phyloP scores from a whole-genome alignment of 768 basidiomycete genomes.

The Scleroderma bovista region DNA sequence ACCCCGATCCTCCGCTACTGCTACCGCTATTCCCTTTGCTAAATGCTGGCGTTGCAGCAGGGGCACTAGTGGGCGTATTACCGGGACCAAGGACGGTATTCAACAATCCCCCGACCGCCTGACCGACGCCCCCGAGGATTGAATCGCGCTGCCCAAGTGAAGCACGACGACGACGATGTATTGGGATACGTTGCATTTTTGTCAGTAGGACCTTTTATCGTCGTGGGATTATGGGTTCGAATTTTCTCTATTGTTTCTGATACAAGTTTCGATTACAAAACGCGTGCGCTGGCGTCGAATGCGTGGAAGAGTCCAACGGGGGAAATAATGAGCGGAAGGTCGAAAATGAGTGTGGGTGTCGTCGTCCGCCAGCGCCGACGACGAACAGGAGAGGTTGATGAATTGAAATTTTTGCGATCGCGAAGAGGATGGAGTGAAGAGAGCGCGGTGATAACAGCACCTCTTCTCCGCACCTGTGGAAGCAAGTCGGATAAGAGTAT shows the following conservation, averaged over 20 bases:
- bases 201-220: too few species aligned
- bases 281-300: neutral
- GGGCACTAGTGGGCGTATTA: neutral
- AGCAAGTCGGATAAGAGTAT: neutral
- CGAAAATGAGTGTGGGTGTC: slow-evolving; percentile 19
- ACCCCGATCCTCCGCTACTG: neutral
- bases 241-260: slow-evolving; percentile 1
- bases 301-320: slow-evolving; percentile 2
- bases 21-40: neutral
- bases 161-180: neutral
- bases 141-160: neutral
- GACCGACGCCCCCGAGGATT: neutral
- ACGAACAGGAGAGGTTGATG: slow-evolving; percentile 1
- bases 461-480: neutral
- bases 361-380: slow-evolving; percentile 10
- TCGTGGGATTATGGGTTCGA: too few species aligned
- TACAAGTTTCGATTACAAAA: slow-evolving; percentile 1
- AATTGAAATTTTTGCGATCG: neutral
- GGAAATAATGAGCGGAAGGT: slow-evolving; percentile 6
- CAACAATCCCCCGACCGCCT: slow-evolving; percentile 5
- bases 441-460: slow-evolving; percentile 1
- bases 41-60: neutral
- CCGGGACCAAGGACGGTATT: neutral
- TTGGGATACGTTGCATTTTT: neutral
- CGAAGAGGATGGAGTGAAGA: neutral